Evolutionary conservation across 2,329 filamentous ascomycete species (phyloP).

Genomic region (Macroventuria anomochaeta): DNA sequence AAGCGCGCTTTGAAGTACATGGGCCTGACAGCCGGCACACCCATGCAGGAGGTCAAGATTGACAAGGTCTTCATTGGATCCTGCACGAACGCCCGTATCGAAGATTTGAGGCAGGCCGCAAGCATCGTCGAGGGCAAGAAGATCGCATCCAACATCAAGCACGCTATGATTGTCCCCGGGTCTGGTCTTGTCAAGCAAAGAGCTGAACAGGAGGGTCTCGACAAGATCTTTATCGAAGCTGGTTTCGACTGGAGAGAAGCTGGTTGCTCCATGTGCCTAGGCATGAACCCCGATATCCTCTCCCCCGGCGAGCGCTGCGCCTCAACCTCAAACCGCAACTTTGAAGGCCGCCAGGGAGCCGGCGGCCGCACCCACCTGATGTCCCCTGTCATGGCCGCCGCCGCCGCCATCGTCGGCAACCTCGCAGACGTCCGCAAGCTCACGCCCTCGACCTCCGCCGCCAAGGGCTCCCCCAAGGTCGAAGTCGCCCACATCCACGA

Average conservation of each 20-base stretch:
- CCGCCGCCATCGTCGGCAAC: constrained; percentile 86
- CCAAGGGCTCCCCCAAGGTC: constrained; percentile 62
- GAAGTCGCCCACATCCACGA: constrained; percentile 65
- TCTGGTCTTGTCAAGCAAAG: constrained; percentile 92
- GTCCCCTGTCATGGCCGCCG: constrained; percentile 96
- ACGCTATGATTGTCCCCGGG: constrained; percentile 94
- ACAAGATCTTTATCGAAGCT: constrained; percentile 89
- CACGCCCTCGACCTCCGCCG: constrained; percentile 55
- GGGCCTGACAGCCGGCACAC: constrained; percentile 85
- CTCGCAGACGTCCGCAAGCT: constrained; percentile 89
- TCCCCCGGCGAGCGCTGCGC: constrained; percentile 92
- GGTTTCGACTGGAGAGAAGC: constrained; percentile 99
- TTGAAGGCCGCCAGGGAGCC: constrained; percentile 94
- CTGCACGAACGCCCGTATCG: constrained; percentile 96
- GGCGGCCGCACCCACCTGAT: constrained; percentile 91
- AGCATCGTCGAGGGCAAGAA: constrained; percentile 86
- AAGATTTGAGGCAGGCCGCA: constrained; percentile 89
- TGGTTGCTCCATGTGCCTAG: constrained; percentile 97
- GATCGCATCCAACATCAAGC: constrained; percentile 85
- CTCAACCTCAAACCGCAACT: constrained; percentile 95
- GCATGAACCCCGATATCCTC: constrained; percentile 99
- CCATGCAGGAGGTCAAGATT: constrained; percentile 87
- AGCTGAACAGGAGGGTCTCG: constrained; percentile 88
- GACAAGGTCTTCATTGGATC: constrained; percentile 99
- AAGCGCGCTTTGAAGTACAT: constrained; percentile 92